A percentile compares a stretch with the other conserved stretches of the same genome.
Conservation (phyloP, 2,329 filamentous ascomycete genomes). For the Fusarium sublunatum region DNA sequence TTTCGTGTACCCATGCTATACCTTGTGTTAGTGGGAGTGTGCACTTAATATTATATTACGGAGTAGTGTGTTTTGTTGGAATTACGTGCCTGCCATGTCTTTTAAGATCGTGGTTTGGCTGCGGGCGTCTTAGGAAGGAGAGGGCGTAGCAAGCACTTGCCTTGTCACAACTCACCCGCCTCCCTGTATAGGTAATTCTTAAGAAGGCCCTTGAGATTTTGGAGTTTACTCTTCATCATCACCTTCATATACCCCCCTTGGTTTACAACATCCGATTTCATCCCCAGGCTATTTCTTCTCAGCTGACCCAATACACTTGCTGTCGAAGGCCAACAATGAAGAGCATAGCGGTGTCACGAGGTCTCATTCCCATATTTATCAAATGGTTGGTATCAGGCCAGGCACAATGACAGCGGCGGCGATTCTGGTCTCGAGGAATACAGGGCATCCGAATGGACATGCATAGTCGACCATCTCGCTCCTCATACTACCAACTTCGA, state of each 20-base stretch:
- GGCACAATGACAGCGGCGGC: slow-evolving; percentile 22
- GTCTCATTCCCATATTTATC: slow-evolving; percentile 12
- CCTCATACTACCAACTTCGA: not conserved
- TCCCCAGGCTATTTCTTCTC: no score
- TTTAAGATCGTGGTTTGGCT: not conserved
- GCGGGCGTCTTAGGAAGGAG: not conserved
- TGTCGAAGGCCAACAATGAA: slow-evolving; percentile 9
- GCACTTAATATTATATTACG: not conserved
- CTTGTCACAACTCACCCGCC: no score
- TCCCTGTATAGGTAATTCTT: not conserved
- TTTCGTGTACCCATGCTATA: no score
- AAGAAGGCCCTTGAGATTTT: not conserved
- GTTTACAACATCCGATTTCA: no score
- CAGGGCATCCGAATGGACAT: slow-evolving; percentile 14
- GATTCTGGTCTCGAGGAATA: slow-evolving; percentile 27
- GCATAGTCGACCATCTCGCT: slow-evolving; percentile 17
- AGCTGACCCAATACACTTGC: no score
- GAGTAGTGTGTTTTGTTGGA: not conserved
- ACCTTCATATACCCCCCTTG: no score
- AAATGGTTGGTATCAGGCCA: slow-evolving; percentile 20
- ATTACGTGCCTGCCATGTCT: not conserved
- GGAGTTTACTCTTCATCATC: no score
- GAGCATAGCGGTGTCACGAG: slow-evolving; percentile 14
- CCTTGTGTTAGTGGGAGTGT: no score
- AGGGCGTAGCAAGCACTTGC: not conserved